Conservation (phyloP, 2,329 filamentous ascomycete genomes). For the Camillea tinctor region DNA sequence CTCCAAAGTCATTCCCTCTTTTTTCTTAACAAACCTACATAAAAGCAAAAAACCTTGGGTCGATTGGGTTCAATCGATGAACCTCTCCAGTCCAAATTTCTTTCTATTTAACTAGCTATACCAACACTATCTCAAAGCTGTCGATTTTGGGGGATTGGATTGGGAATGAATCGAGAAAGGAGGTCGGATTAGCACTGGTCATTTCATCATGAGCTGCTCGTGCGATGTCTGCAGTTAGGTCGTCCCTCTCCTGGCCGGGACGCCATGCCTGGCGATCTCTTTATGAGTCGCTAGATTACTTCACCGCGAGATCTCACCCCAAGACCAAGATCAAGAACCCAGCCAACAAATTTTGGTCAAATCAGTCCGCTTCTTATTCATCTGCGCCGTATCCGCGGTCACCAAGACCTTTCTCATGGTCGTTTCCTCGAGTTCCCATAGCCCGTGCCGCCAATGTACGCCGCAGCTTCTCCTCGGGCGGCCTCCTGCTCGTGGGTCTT, state of each 20-base stretch:
- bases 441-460: slow-evolving; percentile 41
- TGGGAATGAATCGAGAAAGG: not conserved
- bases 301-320: slow-evolving; percentile 24
- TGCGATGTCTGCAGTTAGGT: slow-evolving; percentile 35
- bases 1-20: slow-evolving; percentile 1
- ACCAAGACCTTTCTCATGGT: slow-evolving; percentile 26
- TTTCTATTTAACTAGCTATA: not conserved
- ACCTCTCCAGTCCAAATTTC: not conserved
- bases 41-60: not conserved
- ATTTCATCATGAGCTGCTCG: slow-evolving; percentile 29
- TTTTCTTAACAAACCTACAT: too few relatives aligned
- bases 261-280: slow-evolving; percentile 31
- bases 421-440: slow-evolving; percentile 28
- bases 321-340: slow-evolving; percentile 13
- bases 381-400: slow-evolving; percentile 20
- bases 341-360: slow-evolving; percentile 16
- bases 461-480: slow-evolving; percentile 54
- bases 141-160: not conserved
- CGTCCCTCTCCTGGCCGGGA: slow-evolving; percentile 30
- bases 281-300: slow-evolving; percentile 27
- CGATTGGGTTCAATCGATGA: not conserved
- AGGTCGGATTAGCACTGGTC: not conserved
- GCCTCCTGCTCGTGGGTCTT: slow-evolving; percentile 50
- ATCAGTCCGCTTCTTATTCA: slow-evolving; percentile 22
- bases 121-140: too few relatives aligned